A percentile compares a stretch with the other conserved stretches of the same genome.
Conservation (phyloP, 2,329 filamentous ascomycete species). For the Fulvia fulva region DNA sequence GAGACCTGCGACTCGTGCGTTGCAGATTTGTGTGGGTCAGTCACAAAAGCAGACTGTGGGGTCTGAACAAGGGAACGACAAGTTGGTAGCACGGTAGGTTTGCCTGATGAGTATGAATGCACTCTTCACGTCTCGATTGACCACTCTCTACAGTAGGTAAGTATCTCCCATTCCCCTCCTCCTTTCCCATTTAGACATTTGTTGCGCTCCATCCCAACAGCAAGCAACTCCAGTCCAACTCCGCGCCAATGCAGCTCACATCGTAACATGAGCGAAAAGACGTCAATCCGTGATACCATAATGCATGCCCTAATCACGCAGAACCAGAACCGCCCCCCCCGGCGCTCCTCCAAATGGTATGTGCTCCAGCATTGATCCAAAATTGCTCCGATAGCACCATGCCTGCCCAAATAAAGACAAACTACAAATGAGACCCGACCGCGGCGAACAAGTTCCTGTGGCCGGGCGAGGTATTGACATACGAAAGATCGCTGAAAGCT, state of each 20-base stretch:
- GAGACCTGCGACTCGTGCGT: background rate
- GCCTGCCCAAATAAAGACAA: background rate
- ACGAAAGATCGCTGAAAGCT: slow-evolving; percentile 12
- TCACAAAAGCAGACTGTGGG: background rate
- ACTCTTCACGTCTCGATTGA: background rate
- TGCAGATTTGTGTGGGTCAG: background rate
- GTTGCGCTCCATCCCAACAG: background rate
- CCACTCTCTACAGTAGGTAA: background rate
- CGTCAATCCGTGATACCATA: slow-evolving; percentile 16
- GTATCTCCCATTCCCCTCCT: background rate
- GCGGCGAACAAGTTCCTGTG: background rate
- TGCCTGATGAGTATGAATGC: background rate
- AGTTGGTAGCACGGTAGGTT: too few species aligned
- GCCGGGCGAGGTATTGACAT: slow-evolving; percentile 5
- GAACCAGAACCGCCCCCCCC: too few species aligned
- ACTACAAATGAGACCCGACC: slow-evolving; percentile 7
- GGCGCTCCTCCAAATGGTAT: slow-evolving; percentile 3
- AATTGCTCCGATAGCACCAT: slow-evolving; percentile 5
- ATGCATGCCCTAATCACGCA: slow-evolving; percentile 13
- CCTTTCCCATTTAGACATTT: background rate
- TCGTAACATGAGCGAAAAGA: slow-evolving; percentile 14
- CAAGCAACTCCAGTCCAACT: background rate
- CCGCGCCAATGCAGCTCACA: slow-evolving; percentile 18
- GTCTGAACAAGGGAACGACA: background rate
- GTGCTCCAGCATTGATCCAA: slow-evolving; percentile 4